Conservation (phyloP, 495 filamentous ascomycete species). For the Trichoderma virens region DNA sequence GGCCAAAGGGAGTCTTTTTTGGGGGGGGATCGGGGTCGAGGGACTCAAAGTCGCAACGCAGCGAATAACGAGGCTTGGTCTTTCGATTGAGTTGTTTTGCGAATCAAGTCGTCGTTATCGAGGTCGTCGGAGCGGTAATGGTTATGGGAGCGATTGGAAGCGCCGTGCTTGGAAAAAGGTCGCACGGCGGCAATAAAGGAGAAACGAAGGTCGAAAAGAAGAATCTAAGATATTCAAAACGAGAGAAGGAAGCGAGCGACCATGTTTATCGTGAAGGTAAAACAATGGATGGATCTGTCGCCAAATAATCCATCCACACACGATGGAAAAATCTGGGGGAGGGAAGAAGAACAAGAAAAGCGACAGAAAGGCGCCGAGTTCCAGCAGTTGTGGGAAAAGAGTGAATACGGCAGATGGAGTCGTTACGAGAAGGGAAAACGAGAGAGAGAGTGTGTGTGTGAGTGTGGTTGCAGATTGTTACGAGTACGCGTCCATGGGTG, state of each 20-base stretch:
- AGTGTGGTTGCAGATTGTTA: not conserved
- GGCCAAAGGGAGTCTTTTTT: not conserved
- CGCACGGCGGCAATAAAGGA: not conserved
- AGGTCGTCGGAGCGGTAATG: not conserved
- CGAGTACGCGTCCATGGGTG: constrained; percentile 2
- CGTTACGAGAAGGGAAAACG: not conserved
- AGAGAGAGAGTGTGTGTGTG: not conserved
- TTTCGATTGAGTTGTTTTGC: too few relatives aligned
- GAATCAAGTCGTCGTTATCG: not conserved
- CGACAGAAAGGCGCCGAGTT: not conserved
- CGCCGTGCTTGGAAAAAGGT: not conserved
- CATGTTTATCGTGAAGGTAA: constrained; percentile 7
- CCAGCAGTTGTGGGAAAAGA: not conserved
- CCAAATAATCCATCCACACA: constrained; percentile 5
- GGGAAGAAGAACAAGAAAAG: not conserved
- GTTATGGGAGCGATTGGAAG: not conserved
- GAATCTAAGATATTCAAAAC: not conserved
- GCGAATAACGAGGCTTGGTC: not conserved
- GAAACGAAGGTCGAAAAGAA: not conserved
- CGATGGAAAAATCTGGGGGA: constrained; percentile 1
- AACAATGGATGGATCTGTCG: constrained; percentile 1
- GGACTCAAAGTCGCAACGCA: not conserved
- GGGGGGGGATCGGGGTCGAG: not conserved
- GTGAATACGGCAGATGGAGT: not conserved
- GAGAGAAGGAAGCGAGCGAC: constrained; percentile 1